Base-by-base conservation (phyloP, 257 asterid genomes). In the Eustoma russellianum region DNA sequence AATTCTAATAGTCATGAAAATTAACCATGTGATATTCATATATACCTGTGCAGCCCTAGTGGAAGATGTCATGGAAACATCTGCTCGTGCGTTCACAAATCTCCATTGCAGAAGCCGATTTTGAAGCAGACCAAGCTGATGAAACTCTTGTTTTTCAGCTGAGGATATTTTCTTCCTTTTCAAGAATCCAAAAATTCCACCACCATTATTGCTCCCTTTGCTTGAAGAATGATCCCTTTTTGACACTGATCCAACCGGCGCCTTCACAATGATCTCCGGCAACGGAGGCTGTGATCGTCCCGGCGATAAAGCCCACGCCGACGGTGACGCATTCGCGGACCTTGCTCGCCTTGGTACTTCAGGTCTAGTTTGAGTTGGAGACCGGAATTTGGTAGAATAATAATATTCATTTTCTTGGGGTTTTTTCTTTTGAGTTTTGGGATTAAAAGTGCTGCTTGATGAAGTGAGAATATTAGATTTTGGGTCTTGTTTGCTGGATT, bases 271-370 rank as follows among this genome's bases (percentile, higher is more conserved):
- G 14, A 28, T 33, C 18, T 13, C 17, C 44, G 81, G 53, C 10
- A 69, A 33, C 33, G 35, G 24, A 28, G 78, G 61, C 41, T 50
- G 12, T 34, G 73, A 56, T 17, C 94, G 67, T 5, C 94, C 93
- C 0, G 93, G 78, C 0, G 96, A 87, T 59, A 87, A 52, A 9
- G 96, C 96, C 96, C 94, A 87, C 9, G 93, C 94, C 2, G 96
- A 83, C 11, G 87, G 93, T 19, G 96, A 87, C 55, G 79, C 60
- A 9, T 77, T 52, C 12, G 78, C 68, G 6, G 85, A 72, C 51
- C 81, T 46, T 24, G 77, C 46, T 62, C 64, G 69, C 78, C 67
- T 66, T 38, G 78, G 75, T 57, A 55, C 79, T 67, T 67, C 79
- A 19, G 46, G 57, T 53, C 60, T 72, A 71, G 74, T 63, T 44